Evolutionary conservation across 768 basidiomycete genomes (phyloP).

Genomic region (Sarcodon sp.): DNA sequence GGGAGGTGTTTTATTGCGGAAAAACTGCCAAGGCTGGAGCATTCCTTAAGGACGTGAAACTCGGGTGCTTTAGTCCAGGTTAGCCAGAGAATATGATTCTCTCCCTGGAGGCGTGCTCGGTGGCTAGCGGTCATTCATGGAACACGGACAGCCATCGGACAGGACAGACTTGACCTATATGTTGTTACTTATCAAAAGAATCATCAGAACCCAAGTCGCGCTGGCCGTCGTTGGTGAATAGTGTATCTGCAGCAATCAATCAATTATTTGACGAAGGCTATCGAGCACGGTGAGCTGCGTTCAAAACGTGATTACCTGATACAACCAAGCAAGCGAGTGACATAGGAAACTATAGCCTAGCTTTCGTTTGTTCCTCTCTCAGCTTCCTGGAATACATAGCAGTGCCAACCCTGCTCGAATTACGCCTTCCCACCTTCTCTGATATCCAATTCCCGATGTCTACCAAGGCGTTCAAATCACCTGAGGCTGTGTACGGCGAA

Average conservation of each 20-base stretch:
- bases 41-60: too few species aligned
- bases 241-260: not conserved
- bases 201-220: not conserved
- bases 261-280: not conserved
- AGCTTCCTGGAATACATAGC: constrained; percentile 46
- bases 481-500: constrained; percentile 43
- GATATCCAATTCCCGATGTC: constrained; percentile 81
- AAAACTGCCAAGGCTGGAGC: too few species aligned
- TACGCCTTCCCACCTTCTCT: constrained; percentile 47
- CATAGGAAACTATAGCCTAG: constrained; percentile 5
- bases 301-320: not conserved
- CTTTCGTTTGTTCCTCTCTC: constrained; percentile 17
- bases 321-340: not conserved
- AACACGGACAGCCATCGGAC: too few species aligned
- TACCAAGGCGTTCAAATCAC: constrained; percentile 56
- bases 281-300: not conserved
- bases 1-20: too few species aligned
- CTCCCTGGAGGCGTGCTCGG: too few species aligned
- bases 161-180: not conserved
- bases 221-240: not conserved
- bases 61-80: too few species aligned
- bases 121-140: too few species aligned
- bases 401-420: constrained; percentile 64
- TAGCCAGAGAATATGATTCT: too few species aligned
- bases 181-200: not conserved